Evolutionary conservation across 169 alveolate genomes (phyloP), one percentile per base, ranked within the genome.

Genomic region (Babesia microti): DNA sequence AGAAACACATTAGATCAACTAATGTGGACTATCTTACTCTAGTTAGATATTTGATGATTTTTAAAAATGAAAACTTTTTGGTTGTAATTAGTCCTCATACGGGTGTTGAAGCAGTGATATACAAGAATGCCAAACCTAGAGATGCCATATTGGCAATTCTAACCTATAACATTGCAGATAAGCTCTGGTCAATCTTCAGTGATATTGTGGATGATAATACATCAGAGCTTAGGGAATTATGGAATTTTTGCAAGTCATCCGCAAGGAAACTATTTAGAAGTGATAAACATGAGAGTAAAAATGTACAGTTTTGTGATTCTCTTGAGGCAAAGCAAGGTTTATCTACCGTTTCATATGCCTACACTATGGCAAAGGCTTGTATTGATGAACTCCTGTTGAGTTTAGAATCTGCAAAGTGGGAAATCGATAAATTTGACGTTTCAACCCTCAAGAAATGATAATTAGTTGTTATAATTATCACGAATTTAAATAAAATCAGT

Each of bases 141-240:
- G 70, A 57, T 24, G 70, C 70, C 39, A 51, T 57, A 32, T 53
- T 57, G 28, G 70, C 70, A 21, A 51, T 57, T 1, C 44, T 57
- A 26, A 57, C 70, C 27, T 57, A 57, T 53, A 57, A 57, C 26
- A 51, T 57, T 9, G 70, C 70, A 2, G 68, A 57, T 34, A 57
- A 57, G 54, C 54, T 57, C 14, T 57, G 70, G 70, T 46, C 70
- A 7, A 36, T 57, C 11, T 40, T 57, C 18, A 47, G 21, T 21
- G 70, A 57, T 18, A 14, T 60, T 7, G 36, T 27, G 37, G 70
- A 57, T 17, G 41, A 11, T 3, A 43, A 36, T 6, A 46, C 36
- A 27, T 34, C 48, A 12, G 70, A 57, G 21, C 53, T 14, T 12
- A 59, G 48, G 27, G 61, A 57, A 15, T 40, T 57, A 48, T 52